phyloP scores from a whole-genome alignment of 1,139 yeast genomes.

The Diutina sp. region DNA sequence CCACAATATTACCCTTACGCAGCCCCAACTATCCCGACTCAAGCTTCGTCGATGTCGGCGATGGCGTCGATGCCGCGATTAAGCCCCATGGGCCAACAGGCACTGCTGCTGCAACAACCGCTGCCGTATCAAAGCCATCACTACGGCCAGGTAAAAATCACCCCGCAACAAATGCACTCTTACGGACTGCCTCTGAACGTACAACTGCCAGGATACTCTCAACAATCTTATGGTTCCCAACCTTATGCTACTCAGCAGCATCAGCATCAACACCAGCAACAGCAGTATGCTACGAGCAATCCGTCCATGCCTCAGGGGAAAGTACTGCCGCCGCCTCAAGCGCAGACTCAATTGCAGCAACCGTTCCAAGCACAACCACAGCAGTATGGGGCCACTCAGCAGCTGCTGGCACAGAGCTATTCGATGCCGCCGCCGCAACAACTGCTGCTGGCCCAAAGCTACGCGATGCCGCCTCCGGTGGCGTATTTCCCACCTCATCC shows the following conservation, averaged over 20 bases:
- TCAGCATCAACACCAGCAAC: background rate
- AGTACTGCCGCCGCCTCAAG: background rate
- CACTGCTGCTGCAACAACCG: background rate
- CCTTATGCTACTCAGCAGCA: background rate
- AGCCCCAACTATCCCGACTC: background rate
- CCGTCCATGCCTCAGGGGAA: background rate
- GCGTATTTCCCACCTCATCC: background rate
- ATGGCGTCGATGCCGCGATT: background rate
- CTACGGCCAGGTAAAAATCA: background rate
- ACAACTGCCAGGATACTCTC: background rate
- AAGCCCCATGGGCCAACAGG: background rate
- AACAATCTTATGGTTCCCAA: background rate
- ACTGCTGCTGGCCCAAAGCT: background rate
- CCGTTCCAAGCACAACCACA: slow-evolving; percentile 1
- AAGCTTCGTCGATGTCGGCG: background rate
- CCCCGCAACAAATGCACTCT: background rate
- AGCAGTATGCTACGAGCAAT: background rate
- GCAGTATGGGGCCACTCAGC: background rate
- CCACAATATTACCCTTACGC: background rate
- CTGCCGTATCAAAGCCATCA: background rate
- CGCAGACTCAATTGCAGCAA: background rate
- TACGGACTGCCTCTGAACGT: background rate
- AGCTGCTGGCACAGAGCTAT: background rate
- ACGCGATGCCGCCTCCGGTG: slow-evolving; percentile 1
- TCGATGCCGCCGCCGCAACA: background rate